Evolutionary conservation across 2,329 filamentous ascomycete genomes (phyloP).

Genomic region (Penicillium concentricum): DNA sequence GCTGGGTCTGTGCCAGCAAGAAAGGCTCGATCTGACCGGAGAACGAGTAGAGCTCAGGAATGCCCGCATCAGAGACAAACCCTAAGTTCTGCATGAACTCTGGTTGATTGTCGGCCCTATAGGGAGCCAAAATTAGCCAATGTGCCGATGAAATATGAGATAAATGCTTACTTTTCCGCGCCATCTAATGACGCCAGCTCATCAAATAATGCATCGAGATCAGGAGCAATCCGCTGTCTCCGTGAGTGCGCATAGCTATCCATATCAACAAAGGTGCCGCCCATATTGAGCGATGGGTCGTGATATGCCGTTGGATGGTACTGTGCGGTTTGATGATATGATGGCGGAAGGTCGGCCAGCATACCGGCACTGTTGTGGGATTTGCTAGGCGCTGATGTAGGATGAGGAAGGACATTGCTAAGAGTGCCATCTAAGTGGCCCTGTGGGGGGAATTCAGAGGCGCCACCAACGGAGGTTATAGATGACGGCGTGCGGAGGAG

Average conservation of each 20-base stretch:
- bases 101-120: constrained; percentile 34
- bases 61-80: constrained; percentile 37
- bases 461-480: constrained; percentile 23
- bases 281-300: constrained; percentile 28
- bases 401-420: constrained; percentile 13
- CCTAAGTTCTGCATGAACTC: constrained; percentile 43
- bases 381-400: constrained; percentile 21
- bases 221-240: constrained; percentile 35
- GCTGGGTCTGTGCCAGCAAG: constrained; percentile 32
- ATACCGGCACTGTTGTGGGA: constrained; percentile 18
- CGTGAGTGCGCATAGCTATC: constrained; percentile 29
- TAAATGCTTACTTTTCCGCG: constrained; percentile 45
- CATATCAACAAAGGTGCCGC: constrained; percentile 30
- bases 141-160: neutral
- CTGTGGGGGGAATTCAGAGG: constrained; percentile 19
- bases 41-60: constrained; percentile 38
- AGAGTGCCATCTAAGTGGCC: constrained; percentile 18
- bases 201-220: constrained; percentile 55
- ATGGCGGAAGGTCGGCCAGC: constrained; percentile 23
- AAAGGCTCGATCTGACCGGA: constrained; percentile 36
- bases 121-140: constrained; percentile 10
- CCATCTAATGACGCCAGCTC: constrained; percentile 59
- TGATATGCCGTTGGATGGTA: constrained; percentile 29
- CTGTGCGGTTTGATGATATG: constrained; percentile 24
- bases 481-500: constrained; percentile 33